Evolutionary conservation across 169 alveolate genomes (phyloP), one percentile per base, ranked within the genome.

Genomic region (Cystoisospora suis): DNA sequence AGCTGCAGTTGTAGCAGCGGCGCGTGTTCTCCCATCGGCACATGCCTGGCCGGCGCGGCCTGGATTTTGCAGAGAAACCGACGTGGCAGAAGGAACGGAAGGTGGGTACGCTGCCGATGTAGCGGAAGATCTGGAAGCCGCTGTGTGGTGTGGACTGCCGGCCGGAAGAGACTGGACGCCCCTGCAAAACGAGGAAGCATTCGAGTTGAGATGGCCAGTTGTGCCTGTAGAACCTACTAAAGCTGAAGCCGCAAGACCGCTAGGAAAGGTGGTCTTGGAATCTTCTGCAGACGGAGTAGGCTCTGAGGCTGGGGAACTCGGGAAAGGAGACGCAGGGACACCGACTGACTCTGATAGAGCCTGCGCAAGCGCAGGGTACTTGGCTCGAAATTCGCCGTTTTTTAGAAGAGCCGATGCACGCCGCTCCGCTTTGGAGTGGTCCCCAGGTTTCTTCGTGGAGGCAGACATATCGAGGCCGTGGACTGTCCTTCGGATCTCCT

Each of bases 311-410:
- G 77, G 34, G 77, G 77, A 0, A 6, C n/a, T 5, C 1, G 77
- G 6, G 36, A 17, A n/a, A n/a, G 77, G 5, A 23, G 77, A 44
- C n/a, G n/a, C n/a, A 4, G 77, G 45, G n/a, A 7, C 77, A n/a
- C 77, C 87, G 88, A 88, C 92, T 20, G 92, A 65, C 85, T 88
- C 92, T n/a, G 65, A 59, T 17, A 88, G 92, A 5, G 92, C 92
- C 88, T 75, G 65, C 15, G 88, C 92, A 46, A 88, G 92, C 58
- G 92, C 88, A 23, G 92, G 92, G 45, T 88, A 88, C 42, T 88
- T 88, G 79, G 80, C 46, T 12, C 38, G 44, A 56, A 88, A 88
- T 58, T 86, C 59, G 65, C 56, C 92, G 59, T 88, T 88, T 70
- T 75, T 77, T 38, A 88, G 81, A 59, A 88, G 70, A 34, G 92